Conservation (phyloP, 768 basidiomycete species). For the Filobasidium wieringae region DNA sequence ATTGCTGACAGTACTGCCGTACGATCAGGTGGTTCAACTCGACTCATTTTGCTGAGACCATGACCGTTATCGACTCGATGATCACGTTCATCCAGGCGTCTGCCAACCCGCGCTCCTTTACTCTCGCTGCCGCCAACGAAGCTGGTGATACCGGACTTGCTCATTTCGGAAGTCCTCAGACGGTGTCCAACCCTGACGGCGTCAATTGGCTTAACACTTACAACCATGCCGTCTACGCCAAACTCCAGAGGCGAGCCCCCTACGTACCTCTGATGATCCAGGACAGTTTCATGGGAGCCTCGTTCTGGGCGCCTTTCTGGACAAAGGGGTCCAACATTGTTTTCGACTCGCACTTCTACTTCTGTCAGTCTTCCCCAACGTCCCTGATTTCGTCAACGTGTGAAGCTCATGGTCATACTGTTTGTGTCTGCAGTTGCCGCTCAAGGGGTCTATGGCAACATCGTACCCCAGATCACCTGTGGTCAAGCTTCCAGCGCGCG, state of each 20-base stretch:
- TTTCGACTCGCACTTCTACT: conserved; percentile 3
- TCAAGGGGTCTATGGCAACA: neutral
- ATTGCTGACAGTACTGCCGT: too few species aligned
- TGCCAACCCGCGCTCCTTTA: neutral
- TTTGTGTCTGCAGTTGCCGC: conserved; percentile 3
- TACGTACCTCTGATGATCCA: neutral
- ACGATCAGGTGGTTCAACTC: conserved; percentile 12
- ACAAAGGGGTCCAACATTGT: neutral
- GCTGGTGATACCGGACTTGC: neutral
- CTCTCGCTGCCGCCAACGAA: conserved; percentile 2
- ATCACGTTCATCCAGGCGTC: neutral
- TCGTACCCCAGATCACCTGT: neutral
- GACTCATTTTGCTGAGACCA: neutral
- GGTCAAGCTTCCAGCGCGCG: neutral
- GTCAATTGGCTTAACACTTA: conserved; percentile 9
- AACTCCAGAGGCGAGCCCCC: neutral
- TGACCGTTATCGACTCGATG: conserved; percentile 1
- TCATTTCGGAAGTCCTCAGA: conserved; percentile 1
- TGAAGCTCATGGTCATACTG: too few species aligned
- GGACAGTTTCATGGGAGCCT: neutral
- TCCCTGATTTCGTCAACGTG: too few species aligned
- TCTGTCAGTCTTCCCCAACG: too few species aligned
- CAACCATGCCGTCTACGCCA: conserved; percentile 1
- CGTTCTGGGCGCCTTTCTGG: conserved; percentile 9
- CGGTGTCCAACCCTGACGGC: conserved; percentile 4